Percentiles rank a stretch among this genome's conserved stretches.
Conservation (phyloP, 2,329 filamentous ascomycete genomes). For the Pseudogymnoascus sp. region DNA sequence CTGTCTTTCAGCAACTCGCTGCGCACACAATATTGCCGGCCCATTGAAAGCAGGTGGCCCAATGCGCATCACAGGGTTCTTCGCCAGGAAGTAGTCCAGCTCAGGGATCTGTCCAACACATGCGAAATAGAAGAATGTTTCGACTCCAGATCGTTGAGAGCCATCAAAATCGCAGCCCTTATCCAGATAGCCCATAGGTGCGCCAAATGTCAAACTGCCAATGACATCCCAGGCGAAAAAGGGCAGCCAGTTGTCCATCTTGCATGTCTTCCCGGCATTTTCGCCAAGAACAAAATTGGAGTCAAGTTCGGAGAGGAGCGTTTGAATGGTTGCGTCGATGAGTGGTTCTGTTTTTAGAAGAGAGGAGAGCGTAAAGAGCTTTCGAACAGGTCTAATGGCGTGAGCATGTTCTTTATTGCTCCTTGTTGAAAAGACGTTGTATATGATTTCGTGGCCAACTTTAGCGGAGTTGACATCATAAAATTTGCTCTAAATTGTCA, state of each 20-base stretch:
- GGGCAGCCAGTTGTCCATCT: conserved; percentile 35
- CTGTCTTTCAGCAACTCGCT: conserved; percentile 13
- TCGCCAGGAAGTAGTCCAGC: conserved; percentile 18
- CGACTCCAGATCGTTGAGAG: conserved; percentile 23
- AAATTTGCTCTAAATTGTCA: conserved; percentile 17
- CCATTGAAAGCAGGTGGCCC: conserved; percentile 17
- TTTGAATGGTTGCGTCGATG: conserved; percentile 27
- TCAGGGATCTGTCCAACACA: conserved; percentile 22
- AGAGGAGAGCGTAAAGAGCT: conserved; percentile 23
- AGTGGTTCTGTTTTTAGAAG: conserved; percentile 23
- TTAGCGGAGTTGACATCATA: conserved; percentile 22
- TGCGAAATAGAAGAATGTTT: conserved; percentile 30
- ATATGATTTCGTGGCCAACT: conserved; percentile 15
- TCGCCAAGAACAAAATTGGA: conserved; percentile 26
- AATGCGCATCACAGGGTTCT: conserved; percentile 18
- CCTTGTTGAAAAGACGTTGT: conserved; percentile 21
- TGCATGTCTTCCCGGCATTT: conserved; percentile 25
- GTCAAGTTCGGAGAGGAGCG: conserved; percentile 29
- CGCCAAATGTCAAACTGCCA: conserved; percentile 33
- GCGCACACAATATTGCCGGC: conserved; percentile 14
- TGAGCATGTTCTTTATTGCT: conserved; percentile 18
- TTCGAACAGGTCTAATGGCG: conserved; percentile 22
- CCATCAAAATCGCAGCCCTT: conserved; percentile 28
- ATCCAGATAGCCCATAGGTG: conserved; percentile 33
- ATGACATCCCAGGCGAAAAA: conserved; percentile 35